These are phyloP conservation scores for Sphaceloma murrayae DNA, from an alignment of 2,329 filamentous ascomycete genomes.

Conservation along the genomic window DNA sequence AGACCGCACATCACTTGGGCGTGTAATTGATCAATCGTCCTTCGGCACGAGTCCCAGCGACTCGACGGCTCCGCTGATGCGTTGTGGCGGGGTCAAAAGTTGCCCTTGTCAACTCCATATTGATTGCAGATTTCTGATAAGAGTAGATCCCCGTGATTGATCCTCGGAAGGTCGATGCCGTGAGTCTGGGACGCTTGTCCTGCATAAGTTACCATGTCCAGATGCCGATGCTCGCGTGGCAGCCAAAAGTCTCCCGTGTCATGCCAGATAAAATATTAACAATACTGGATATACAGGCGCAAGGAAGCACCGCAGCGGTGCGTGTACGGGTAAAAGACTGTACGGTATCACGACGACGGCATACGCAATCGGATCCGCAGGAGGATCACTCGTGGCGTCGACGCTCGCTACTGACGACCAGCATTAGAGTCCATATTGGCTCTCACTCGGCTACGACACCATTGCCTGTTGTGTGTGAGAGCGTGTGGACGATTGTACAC, in stretches of 20 bases:
- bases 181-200: slow-evolving; percentile 3
- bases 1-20: slow-evolving; percentile 13
- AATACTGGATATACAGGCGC: too few species aligned
- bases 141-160: slow-evolving; percentile 4
- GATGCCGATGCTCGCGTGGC: slow-evolving; percentile 13
- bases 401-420: too few species aligned
- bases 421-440: too few species aligned
- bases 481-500: too few species aligned
- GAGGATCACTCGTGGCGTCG: too few species aligned
- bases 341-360: too few species aligned
- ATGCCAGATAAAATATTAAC: too few species aligned
- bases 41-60: slow-evolving; percentile 8
- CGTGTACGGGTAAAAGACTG: too few species aligned
- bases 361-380: too few species aligned
- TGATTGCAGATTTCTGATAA: slow-evolving; percentile 13
- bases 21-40: not conserved
- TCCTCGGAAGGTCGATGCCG: not conserved
- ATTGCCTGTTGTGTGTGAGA: too few species aligned
- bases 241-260: slow-evolving; percentile 5
- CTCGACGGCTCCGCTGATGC: not conserved
- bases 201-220: not conserved
- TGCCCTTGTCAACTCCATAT: not conserved
- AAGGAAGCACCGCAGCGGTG: too few species aligned
- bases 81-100: not conserved
- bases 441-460: too few species aligned